Evolutionary conservation across 179 eudicot species (phyloP).

Genomic region (Beta corolliflora): DNA sequence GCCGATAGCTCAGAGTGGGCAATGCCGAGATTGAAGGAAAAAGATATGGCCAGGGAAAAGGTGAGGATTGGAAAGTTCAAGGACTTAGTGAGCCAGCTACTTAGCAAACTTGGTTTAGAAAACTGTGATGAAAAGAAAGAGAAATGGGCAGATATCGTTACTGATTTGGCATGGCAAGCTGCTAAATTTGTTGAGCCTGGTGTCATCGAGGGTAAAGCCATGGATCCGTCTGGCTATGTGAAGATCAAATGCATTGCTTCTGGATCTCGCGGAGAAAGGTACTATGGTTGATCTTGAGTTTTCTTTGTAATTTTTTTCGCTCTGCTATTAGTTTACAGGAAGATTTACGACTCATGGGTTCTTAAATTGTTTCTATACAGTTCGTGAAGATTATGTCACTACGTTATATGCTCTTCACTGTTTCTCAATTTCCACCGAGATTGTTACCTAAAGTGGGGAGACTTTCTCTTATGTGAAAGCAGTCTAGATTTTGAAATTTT

Average conservation of each 20-base stretch:
- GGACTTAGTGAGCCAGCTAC: slow-evolving; percentile 70
- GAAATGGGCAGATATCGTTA: slow-evolving; percentile 79
- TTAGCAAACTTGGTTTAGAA: slow-evolving; percentile 54
- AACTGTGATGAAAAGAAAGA: slow-evolving; percentile 41
- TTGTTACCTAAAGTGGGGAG: neutral
- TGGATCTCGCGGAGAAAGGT: slow-evolving; percentile 78
- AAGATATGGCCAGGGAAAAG: slow-evolving; percentile 53
- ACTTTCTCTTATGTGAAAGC: slow-evolving; percentile 11
- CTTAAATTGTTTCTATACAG: neutral
- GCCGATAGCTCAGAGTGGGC: slow-evolving; percentile 69
- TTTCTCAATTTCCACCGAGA: neutral
- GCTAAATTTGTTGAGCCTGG: slow-evolving; percentile 80
- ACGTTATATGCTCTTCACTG: neutral
- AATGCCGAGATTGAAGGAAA: slow-evolving; percentile 67
- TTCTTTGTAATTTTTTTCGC: neutral
- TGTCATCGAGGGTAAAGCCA: slow-evolving; percentile 61
- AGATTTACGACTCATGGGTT: neutral
- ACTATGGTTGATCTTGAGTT: neutral
- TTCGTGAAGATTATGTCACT: neutral
- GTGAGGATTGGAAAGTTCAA: slow-evolving; percentile 84
- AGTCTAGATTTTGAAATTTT: neutral
- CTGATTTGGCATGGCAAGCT: slow-evolving; percentile 85
- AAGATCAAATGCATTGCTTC: slow-evolving; percentile 88
- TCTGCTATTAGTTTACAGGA: neutral
- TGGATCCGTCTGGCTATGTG: slow-evolving; percentile 92